Conservation (phyloP, 768 basidiomycete species). For the Chalciporus chontae region DNA sequence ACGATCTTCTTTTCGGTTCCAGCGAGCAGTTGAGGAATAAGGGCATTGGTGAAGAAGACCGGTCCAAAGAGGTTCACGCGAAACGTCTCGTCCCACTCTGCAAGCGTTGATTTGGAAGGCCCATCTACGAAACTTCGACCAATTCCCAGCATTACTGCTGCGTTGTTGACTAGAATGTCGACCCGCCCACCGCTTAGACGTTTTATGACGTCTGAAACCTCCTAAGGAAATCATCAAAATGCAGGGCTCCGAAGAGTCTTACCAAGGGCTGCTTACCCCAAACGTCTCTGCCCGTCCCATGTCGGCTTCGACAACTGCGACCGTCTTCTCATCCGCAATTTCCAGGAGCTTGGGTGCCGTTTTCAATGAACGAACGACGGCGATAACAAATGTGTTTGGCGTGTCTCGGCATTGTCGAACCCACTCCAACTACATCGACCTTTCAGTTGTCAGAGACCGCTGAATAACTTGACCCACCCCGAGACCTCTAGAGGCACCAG, state of each 20-base stretch:
- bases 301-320: slow-evolving; percentile 5
- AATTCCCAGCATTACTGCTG: slow-evolving; percentile 1
- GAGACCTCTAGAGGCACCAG: slow-evolving; percentile 7
- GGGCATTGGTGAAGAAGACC: slow-evolving; percentile 6
- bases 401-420: slow-evolving; percentile 3
- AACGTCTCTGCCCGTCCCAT: slow-evolving; percentile 2
- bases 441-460: background rate
- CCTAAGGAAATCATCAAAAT: background rate
- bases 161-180: slow-evolving; percentile 5
- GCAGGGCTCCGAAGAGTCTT: background rate
- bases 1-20: slow-evolving; percentile 1
- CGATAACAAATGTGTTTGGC: slow-evolving; percentile 1
- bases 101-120: slow-evolving; percentile 5
- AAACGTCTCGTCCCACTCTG: slow-evolving; percentile 7
- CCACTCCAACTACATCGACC: background rate
- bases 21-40: slow-evolving; percentile 3
- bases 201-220: background rate
- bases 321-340: background rate
- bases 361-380: slow-evolving; percentile 3
- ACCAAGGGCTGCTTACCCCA: background rate
- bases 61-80: slow-evolving; percentile 7
- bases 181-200: slow-evolving; percentile 1
- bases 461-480: background rate
- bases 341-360: slow-evolving; percentile 2
- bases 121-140: slow-evolving; percentile 3